Conservation (phyloP, 768 basidiomycete species). For the Mycena leptocephala region DNA sequence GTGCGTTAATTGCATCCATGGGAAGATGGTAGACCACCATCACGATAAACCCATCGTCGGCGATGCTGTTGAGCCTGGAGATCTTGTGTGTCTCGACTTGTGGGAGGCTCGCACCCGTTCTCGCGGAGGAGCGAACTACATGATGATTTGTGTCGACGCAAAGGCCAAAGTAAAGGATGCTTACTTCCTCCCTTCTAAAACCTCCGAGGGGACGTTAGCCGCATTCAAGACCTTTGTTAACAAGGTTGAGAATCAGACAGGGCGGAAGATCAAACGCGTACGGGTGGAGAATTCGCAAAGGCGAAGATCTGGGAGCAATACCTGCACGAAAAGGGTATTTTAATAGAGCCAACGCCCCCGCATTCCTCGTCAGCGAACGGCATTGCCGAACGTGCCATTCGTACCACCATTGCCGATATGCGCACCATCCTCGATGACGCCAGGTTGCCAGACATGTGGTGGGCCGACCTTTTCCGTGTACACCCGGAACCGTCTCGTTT, state of each 20-base stretch:
- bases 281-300: conserved; percentile 43
- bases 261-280: conserved; percentile 1
- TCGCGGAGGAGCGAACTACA: background rate
- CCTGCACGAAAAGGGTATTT: background rate
- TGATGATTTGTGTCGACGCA: background rate
- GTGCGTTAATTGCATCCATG: background rate
- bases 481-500: background rate
- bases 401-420: background rate
- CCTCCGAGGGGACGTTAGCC: background rate
- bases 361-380: conserved; percentile 47
- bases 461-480: background rate
- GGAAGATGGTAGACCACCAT: background rate
- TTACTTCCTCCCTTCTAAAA: background rate
- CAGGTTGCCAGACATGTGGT: background rate
- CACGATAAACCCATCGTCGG: background rate
- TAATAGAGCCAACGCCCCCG: conserved; percentile 19
- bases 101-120: background rate
- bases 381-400: conserved; percentile 33
- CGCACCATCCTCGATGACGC: conserved; percentile 1
- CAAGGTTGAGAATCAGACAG: background rate
- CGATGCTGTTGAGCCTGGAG: background rate
- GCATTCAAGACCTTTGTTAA: conserved; percentile 17
- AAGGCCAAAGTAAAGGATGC: background rate
- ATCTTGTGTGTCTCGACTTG: background rate
- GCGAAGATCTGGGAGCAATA: background rate